Evolutionary conservation across 768 basidiomycete genomes (phyloP), one percentile per base, ranked within the genome.

Genomic region (Pholiota conissans): DNA sequence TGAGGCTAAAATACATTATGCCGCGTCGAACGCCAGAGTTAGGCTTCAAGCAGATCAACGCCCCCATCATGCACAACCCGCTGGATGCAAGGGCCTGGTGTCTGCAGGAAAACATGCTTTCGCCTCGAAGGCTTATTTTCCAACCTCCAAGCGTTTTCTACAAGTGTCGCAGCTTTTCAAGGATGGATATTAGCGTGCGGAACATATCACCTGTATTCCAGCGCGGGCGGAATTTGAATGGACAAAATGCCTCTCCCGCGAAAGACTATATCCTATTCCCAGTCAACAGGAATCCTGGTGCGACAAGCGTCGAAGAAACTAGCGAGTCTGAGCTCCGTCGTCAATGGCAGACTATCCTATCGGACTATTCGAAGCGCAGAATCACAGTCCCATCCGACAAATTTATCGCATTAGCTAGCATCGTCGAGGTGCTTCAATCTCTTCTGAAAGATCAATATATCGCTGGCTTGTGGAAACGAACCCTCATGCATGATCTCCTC

Each of bases 151-250:
- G 30, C 13, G n/a, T 46, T 30, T 40, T 14, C 11, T 58, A 58
- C 34, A 52, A 52, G 26, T 58, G 57, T 26, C 50, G 57, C 13
- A 58, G 40, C 18, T 58, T 50, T n/a, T 5, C 45, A 6, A 29
- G 30, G 16, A 24, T 28, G 34, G 48, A 46, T 16, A 57, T 42
- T n/a, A 28, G 47, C 16, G 13, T 20, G 13, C 24, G n/a, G n/a
- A n/a, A 7, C 13, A 3, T 55, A 55, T 27, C 14, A 46, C 29
- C n/a, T n/a, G n/a, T 55, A 42, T n/a, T 28, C 34, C 3, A 55
- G 40, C 27, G 45, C 22, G 3, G 5, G n/a, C 8, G 10, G 16
- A 32, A 2, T 22, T 0, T 16, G 10, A 27, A 42, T 26, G 3
- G 16, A 10, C 5, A 5, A 22, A 8, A 13, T 18, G 16, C 3